These are phyloP conservation scores for Solanum commersonii DNA, from an alignment of 257 asterid species.

Conservation along the genomic window DNA sequence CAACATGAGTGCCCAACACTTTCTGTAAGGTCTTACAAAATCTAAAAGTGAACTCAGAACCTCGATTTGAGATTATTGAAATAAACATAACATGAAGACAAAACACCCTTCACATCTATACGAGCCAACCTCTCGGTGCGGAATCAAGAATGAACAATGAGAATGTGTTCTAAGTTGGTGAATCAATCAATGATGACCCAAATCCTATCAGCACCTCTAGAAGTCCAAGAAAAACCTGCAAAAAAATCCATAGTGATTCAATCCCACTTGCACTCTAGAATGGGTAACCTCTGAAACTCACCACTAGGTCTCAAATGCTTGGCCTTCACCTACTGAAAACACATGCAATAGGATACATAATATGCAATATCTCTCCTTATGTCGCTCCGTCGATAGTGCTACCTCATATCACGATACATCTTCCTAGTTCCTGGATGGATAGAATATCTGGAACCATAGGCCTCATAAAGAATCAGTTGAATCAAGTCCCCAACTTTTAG, in stretches of 20 bases:
- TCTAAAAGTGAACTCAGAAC: no score
- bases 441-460: no score
- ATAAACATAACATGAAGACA: no score
- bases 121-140: no score
- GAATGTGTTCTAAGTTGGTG: no score
- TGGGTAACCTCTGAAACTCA: not conserved
- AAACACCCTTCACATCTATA: no score
- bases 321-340: not conserved
- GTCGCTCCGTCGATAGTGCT: not conserved
- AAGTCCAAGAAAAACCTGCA: not conserved
- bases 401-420: not conserved
- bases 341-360: not conserved
- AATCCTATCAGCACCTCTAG: not conserved
- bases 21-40: no score
- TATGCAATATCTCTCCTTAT: not conserved
- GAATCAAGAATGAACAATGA: no score
- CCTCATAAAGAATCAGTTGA: not conserved
- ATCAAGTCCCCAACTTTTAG: not conserved
- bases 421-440: not conserved
- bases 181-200: no score
- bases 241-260: not conserved
- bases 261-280: not conserved
- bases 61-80: no score
- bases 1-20: no score
- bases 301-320: not conserved